Conservation (phyloP, 75 land plant genomes). For the Cunninghamia lanceolata region DNA sequence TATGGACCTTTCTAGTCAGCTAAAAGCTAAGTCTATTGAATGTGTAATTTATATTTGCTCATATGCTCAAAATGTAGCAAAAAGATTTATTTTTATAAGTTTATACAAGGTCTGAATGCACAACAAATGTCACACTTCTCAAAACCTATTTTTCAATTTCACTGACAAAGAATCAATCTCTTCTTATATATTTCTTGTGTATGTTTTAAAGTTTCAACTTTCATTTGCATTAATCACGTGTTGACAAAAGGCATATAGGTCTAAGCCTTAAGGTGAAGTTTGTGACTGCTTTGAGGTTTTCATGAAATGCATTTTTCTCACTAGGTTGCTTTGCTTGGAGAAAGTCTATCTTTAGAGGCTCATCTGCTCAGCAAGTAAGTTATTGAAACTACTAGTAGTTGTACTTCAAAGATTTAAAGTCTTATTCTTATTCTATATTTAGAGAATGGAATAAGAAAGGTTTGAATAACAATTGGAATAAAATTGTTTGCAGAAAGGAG, state of each 20-base stretch:
- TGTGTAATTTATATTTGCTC: neutral
- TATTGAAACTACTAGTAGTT: neutral
- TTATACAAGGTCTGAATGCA: neutral
- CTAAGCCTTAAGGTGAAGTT: neutral
- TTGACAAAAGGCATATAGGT: neutral
- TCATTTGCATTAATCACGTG: neutral
- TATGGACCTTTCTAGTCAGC: no score
- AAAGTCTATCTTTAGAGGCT: conserved; percentile 68
- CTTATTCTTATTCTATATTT: neutral
- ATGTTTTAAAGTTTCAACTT: neutral
- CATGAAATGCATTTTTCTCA: neutral
- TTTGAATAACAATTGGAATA: conserved; percentile 3
- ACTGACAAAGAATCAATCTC: neutral
- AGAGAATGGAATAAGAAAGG: neutral
- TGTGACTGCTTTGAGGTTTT: neutral
- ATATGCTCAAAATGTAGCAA: neutral
- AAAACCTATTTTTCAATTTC: no score
- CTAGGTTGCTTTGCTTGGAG: conserved; percentile 70
- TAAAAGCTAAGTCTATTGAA: no score
- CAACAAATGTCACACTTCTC: no score
- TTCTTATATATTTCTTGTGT: neutral
- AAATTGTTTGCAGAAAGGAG: conserved; percentile 57
- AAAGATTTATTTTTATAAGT: no score
- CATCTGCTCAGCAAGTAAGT: conserved; percentile 60
- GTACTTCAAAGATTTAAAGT: neutral